phyloP scores from a whole-genome alignment of 768 basidiomycete species.

The Chiua virens region DNA sequence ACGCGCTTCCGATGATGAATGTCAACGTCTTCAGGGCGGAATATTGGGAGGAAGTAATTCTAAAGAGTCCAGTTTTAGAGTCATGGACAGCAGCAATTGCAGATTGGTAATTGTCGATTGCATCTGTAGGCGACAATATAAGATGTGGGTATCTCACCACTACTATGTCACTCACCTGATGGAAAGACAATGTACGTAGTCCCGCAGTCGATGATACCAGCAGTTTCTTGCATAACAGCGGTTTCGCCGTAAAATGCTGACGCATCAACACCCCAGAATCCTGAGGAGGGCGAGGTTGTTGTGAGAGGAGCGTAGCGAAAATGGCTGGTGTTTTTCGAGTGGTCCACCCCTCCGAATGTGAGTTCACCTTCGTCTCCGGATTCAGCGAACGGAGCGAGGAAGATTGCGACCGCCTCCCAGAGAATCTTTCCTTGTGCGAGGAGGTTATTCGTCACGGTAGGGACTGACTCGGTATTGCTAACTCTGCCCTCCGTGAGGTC shows the following conservation, averaged over 20 bases:
- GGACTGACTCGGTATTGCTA: slow-evolving; percentile 8
- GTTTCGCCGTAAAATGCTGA: background rate
- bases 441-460: slow-evolving; percentile 37
- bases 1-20: slow-evolving; percentile 31
- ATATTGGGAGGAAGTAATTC: slow-evolving; percentile 26
- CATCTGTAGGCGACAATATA: slow-evolving; percentile 25
- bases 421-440: slow-evolving; percentile 27
- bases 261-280: slow-evolving; percentile 30
- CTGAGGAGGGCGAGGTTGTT: slow-evolving; percentile 16
- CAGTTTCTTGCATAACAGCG: background rate
- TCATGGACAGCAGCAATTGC: slow-evolving; percentile 30
- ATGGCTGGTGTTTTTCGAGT: slow-evolving; percentile 11
- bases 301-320: slow-evolving; percentile 24
- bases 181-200: slow-evolving; percentile 25
- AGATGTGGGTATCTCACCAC: too few relatives aligned
- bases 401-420: slow-evolving; percentile 26
- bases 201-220: too few relatives aligned
- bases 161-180: slow-evolving; percentile 9
- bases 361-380: slow-evolving; percentile 19
- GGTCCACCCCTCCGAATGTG: slow-evolving; percentile 23
- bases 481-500: background rate
- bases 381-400: slow-evolving; percentile 23
- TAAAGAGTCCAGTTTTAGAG: slow-evolving; percentile 28
- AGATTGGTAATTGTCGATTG: slow-evolving; percentile 23
- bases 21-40: slow-evolving; percentile 21